Conservation (phyloP, 345 rosid genomes). For the Hibiscus trionum region DNA sequence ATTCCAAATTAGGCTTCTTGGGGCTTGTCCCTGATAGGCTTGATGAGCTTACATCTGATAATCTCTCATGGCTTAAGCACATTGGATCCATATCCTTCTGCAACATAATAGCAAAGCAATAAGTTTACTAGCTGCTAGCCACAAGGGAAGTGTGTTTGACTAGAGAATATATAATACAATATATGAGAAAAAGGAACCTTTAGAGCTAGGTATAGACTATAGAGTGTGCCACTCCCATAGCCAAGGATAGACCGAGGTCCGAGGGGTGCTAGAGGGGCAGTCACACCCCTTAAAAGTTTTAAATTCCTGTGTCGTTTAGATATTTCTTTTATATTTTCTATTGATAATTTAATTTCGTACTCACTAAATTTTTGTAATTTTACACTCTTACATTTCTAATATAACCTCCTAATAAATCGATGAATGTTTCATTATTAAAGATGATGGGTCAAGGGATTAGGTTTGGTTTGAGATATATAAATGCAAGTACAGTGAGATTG, state of each 20-base stretch:
- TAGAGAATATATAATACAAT: constrained; percentile 22
- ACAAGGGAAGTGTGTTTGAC: constrained; percentile 15
- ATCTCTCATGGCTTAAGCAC: constrained; percentile 68
- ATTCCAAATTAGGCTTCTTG: constrained; percentile 88
- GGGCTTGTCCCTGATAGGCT: constrained; percentile 64
- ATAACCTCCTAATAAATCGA: not conserved
- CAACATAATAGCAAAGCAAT: not conserved
- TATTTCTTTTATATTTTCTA: no score
- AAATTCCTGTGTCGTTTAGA: no score
- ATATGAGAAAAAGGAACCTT: not conserved
- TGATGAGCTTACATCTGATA: constrained; percentile 75
- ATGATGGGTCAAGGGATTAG: constrained; percentile 27
- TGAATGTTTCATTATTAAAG: constrained; percentile 18
- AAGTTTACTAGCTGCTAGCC: no score
- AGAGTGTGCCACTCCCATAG: not conserved
- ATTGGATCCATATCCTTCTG: constrained; percentile 68
- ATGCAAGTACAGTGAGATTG: not conserved
- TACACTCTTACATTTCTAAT: no score
- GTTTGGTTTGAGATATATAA: constrained; percentile 4
- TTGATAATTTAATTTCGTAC: no score
- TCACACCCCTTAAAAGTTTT: no score
- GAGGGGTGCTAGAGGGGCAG: no score
- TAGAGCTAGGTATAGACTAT: not conserved
- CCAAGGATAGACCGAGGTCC: no score
- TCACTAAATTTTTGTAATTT: no score